These are phyloP conservation scores for Yamadazyma kanchanaburiensis DNA, from an alignment of 1,139 yeast species.

Conservation along the genomic window DNA sequence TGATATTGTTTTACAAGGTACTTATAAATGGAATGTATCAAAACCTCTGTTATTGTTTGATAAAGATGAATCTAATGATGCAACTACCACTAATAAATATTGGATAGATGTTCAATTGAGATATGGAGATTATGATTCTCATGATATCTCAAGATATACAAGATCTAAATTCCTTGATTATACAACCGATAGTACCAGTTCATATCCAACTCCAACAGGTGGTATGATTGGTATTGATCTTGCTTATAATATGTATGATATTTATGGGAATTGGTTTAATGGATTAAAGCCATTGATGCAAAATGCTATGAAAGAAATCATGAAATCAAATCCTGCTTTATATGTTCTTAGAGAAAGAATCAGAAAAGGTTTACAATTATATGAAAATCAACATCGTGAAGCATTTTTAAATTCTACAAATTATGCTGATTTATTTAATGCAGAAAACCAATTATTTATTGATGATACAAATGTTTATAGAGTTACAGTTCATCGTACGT, in stretches of 20 bases:
- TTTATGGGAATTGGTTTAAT: constrained; percentile 97
- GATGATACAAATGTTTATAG: constrained; percentile 94
- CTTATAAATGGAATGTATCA: constrained; percentile 82
- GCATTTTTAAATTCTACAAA: constrained; percentile 86
- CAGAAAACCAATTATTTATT: constrained; percentile 77
- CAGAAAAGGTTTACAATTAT: constrained; percentile 88
- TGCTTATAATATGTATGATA: constrained; percentile 94
- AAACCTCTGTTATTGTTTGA: constrained; percentile 77
- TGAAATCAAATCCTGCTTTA: constrained; percentile 93
- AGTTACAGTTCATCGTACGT: constrained; percentile 89
- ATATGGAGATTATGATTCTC: constrained; percentile 97
- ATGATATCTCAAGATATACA: constrained; percentile 91
- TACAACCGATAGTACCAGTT: constrained; percentile 79
- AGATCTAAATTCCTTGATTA: constrained; percentile 92
- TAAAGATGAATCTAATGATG: constrained; percentile 49
- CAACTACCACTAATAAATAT: constrained; percentile 64
- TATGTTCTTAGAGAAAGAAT: constrained; percentile 91
- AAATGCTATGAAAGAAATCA: constrained; percentile 88
- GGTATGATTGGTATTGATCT: constrained; percentile 86
- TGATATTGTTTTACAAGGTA: constrained; percentile 74
- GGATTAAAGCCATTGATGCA: constrained; percentile 88
- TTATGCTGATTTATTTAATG: constrained; percentile 84
- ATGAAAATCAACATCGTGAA: constrained; percentile 92
- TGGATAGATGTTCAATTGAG: constrained; percentile 96
- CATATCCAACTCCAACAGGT: constrained; percentile 94